A percentile compares a stretch with the other conserved stretches of the same genome.
These are phyloP conservation scores for Lachnum nothofagi DNA, from an alignment of 2,329 filamentous ascomycete species.

Conservation along the genomic window DNA sequence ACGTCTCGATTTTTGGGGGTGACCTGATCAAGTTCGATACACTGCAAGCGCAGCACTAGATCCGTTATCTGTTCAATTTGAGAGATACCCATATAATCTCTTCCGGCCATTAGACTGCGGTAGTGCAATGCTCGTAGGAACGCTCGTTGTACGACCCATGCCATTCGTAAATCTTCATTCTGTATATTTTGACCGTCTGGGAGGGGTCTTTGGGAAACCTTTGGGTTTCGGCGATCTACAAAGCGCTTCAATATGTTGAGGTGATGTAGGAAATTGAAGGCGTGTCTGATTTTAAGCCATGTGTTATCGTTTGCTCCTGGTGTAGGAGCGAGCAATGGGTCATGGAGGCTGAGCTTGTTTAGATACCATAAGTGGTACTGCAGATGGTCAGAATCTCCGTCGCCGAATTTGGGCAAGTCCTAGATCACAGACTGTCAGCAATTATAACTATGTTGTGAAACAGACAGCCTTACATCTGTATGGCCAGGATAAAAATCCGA, in stretches of 20 bases:
- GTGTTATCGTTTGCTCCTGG: no score
- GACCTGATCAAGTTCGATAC: constrained; percentile 2
- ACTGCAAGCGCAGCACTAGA: constrained; percentile 1
- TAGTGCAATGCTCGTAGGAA: constrained; percentile 17
- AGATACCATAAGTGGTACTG: no score
- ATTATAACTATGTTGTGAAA: no score
- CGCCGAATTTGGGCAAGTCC: no score
- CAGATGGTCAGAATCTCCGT: no score
- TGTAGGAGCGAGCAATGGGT: no score
- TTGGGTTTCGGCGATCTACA: neutral
- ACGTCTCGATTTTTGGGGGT: neutral
- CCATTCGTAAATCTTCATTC: neutral
- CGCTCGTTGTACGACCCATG: constrained; percentile 14
- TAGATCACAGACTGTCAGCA: no score
- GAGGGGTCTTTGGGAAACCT: neutral
- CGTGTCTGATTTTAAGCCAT: neutral
- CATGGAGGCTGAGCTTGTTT: no score
- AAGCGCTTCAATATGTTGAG: neutral
- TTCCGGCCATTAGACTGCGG: constrained; percentile 8
- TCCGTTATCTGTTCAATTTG: constrained; percentile 4
- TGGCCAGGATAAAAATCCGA: no score
- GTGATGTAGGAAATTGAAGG: neutral
- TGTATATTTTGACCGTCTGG: constrained; percentile 6
- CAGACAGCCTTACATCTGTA: no score
- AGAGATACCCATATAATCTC: neutral